These are phyloP conservation scores for Suillus variegatus DNA, from an alignment of 768 basidiomycete genomes.

Conservation along the genomic window DNA sequence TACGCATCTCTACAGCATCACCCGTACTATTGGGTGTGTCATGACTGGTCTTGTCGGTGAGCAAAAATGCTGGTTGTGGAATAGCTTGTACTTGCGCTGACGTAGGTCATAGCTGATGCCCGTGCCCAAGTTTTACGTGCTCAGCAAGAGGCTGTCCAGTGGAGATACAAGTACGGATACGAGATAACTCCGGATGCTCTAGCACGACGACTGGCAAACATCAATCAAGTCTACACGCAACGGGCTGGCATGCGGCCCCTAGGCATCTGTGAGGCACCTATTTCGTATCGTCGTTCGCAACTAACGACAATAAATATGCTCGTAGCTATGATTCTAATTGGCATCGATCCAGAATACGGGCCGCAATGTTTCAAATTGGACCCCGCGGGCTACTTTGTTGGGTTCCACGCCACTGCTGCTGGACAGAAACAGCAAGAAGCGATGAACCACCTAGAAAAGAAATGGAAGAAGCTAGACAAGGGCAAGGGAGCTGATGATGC, in stretches of 20 bases:
- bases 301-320: constrained; percentile 3
- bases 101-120: constrained; percentile 71
- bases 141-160: constrained; percentile 85
- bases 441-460: constrained; percentile 98
- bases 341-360: constrained; percentile 85
- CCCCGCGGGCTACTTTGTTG: constrained; percentile 97
- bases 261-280: constrained; percentile 74
- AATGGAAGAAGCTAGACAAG: constrained; percentile 92
- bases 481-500: constrained; percentile 81
- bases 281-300: not conserved
- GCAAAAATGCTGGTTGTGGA: constrained; percentile 18
- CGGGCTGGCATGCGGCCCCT: constrained; percentile 95
- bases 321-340: constrained; percentile 94
- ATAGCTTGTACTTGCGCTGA: not conserved
- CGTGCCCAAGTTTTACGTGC: constrained; percentile 87
- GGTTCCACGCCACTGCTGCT: constrained; percentile 95
- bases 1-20: constrained; percentile 95
- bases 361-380: constrained; percentile 99
- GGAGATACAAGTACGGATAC: constrained; percentile 96
- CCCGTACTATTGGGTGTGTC: constrained; percentile 95
- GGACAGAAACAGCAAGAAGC: constrained; percentile 98
- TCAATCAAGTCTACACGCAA: constrained; percentile 99
- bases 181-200: constrained; percentile 98
- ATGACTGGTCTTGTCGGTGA: constrained; percentile 96
- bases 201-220: constrained; percentile 91